phyloP scores from a whole-genome alignment of 805 yeast genomes.

The Candida ficus region DNA sequence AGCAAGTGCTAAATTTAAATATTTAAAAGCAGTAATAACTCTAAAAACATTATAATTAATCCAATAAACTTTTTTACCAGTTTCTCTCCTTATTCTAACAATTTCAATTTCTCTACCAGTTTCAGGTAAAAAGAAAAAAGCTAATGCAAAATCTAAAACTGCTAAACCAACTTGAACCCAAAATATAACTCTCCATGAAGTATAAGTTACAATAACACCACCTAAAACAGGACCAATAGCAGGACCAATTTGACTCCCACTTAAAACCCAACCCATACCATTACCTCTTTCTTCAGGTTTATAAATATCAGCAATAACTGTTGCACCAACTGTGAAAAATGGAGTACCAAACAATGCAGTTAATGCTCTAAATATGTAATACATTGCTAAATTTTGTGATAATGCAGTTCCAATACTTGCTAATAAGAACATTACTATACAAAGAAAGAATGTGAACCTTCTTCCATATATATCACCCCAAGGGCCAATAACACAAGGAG shows the following conservation, averaged over 20 bases:
- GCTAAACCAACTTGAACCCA: slow-evolving; percentile 44
- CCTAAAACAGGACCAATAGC: slow-evolving; percentile 50
- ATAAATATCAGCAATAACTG: slow-evolving; percentile 45
- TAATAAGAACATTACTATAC: slow-evolving; percentile 29
- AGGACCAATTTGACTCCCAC: slow-evolving; percentile 51
- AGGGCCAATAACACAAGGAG: slow-evolving; percentile 48
- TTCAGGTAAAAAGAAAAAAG: slow-evolving; percentile 39
- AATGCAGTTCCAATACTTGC: slow-evolving; percentile 36
- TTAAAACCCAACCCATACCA: slow-evolving; percentile 43
- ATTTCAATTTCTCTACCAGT: slow-evolving; percentile 33
- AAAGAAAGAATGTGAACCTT: slow-evolving; percentile 37
- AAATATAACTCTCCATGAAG: slow-evolving; percentile 50
- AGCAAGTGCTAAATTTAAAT: slow-evolving; percentile 37
- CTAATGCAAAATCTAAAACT: slow-evolving; percentile 27
- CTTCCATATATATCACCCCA: slow-evolving; percentile 49
- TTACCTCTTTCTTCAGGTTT: slow-evolving; percentile 44
- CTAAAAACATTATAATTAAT: slow-evolving; percentile 1
- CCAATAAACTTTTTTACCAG: slow-evolving; percentile 20
- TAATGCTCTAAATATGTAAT: slow-evolving; percentile 43
- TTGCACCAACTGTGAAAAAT: slow-evolving; percentile 49
- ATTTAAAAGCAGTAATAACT: slow-evolving; percentile 29
- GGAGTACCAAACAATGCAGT: slow-evolving; percentile 51
- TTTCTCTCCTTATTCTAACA: slow-evolving; percentile 23
- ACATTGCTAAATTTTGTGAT: slow-evolving; percentile 48
- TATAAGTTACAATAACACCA: slow-evolving; percentile 46